These are phyloP conservation scores for Ceratorhiza oryzae-sativae DNA, from an alignment of 1,284 basidiomycete genomes.

Conservation along the genomic window DNA sequence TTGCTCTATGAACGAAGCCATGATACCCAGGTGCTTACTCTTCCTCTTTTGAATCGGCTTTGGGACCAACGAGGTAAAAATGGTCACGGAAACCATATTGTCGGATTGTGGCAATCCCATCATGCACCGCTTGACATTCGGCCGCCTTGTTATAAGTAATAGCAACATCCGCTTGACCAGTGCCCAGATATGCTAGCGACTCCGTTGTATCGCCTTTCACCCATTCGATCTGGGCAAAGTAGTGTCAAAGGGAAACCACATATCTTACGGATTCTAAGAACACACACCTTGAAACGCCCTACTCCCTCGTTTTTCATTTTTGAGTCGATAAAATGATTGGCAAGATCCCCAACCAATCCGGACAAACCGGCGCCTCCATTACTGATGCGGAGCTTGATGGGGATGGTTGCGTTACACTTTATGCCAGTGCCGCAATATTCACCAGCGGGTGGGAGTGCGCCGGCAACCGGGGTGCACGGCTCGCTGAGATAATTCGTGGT, in stretches of 20 bases:
- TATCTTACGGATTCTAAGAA: too few species aligned
- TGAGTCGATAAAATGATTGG: conserved; percentile 56
- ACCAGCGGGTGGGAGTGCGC: background rate
- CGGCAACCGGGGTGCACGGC: background rate
- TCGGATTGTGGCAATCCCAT: conserved; percentile 48
- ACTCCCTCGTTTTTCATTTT: conserved; percentile 46
- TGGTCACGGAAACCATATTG: conserved; percentile 57
- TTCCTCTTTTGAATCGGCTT: background rate
- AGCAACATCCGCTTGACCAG: conserved; percentile 56
- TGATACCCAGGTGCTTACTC: too few species aligned
- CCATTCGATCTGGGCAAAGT: conserved; percentile 56
- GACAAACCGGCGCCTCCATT: conserved; percentile 61
- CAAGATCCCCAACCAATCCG: conserved; percentile 57
- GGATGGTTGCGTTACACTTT: background rate
- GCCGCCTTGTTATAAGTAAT: conserved; percentile 61
- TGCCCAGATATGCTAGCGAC: conserved; percentile 53
- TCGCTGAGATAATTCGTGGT: background rate
- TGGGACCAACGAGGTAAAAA: conserved; percentile 55
- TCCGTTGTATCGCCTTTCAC: conserved; percentile 61
- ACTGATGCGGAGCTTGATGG: conserved; percentile 54
- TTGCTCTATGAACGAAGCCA: too few species aligned
- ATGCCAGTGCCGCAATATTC: conserved; percentile 6
- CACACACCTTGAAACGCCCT: conserved; percentile 53
- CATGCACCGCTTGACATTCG: conserved; percentile 51
- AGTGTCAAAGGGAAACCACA: too few species aligned